A percentile compares a stretch with the other conserved stretches of the same genome.
Evolutionary conservation across 2,329 filamentous ascomycete species (phyloP).

Genomic region (Pyricularia pennisetigena): DNA sequence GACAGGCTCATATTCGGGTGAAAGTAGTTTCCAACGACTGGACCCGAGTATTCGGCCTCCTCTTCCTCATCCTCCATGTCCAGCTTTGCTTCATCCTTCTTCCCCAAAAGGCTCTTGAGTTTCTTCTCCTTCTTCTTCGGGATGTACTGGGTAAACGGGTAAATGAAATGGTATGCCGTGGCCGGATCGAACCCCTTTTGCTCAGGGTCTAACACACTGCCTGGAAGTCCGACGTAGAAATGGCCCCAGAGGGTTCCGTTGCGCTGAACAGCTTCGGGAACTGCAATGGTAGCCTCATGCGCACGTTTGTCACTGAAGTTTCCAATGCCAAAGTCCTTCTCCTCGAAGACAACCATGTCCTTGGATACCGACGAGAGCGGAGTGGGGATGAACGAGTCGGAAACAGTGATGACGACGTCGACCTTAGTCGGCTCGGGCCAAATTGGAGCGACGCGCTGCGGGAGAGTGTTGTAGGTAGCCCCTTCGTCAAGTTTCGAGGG

Average conservation of each 20-base stretch:
- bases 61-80: constrained; percentile 40
- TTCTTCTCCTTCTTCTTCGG: constrained; percentile 85
- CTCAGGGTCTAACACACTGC: constrained; percentile 64
- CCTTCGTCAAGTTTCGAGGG: constrained; percentile 51
- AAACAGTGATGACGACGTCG: constrained; percentile 80
- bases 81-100: constrained; percentile 29
- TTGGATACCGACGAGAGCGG: constrained; percentile 55
- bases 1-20: constrained; percentile 91
- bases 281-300: constrained; percentile 64
- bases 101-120: constrained; percentile 74
- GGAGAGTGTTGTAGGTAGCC: constrained; percentile 54
- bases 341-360: constrained; percentile 65
- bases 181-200: constrained; percentile 61
- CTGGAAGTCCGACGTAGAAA: constrained; percentile 76
- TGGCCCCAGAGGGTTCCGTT: constrained; percentile 94
- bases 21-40: constrained; percentile 78
- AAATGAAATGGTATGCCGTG: constrained; percentile 73
- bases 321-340: constrained; percentile 70
- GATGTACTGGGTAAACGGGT: constrained; percentile 81
- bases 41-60: constrained; percentile 47
- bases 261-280: constrained; percentile 73
- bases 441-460: constrained; percentile 70
- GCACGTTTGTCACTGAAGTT: constrained; percentile 71
- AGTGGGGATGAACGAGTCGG: constrained; percentile 59
- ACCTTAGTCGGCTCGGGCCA: constrained; percentile 73